phyloP scores from a whole-genome alignment of 345 rosid genomes.

The Lenwebbia sp. region DNA sequence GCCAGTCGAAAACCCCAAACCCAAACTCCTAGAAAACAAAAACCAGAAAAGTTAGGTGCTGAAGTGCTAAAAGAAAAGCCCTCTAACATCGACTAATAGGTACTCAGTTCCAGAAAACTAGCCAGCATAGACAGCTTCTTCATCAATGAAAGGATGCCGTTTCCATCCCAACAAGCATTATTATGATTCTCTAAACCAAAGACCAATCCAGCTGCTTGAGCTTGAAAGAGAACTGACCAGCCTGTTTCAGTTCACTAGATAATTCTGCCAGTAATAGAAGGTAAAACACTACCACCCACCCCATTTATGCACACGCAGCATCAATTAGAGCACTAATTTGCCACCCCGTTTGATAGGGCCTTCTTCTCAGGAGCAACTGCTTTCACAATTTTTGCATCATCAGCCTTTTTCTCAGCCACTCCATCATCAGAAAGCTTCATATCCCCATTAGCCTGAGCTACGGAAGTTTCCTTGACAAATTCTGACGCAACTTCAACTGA shows the following conservation, averaged over 20 bases:
- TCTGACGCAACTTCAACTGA: not conserved
- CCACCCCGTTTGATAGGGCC: constrained; percentile 1
- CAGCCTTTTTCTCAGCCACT: not conserved
- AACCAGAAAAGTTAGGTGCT: constrained; percentile 17
- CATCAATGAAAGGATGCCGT: not conserved
- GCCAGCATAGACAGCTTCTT: not conserved
- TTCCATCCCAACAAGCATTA: not conserved
- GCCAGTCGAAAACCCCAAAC: constrained; percentile 4
- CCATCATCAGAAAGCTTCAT: not conserved
- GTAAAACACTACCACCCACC: not conserved
- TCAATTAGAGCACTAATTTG: not conserved
- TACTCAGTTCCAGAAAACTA: not conserved
- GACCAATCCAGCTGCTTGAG: not conserved
- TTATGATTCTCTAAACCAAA: not conserved
- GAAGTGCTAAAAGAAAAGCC: constrained; percentile 3
- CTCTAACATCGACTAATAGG: not conserved
- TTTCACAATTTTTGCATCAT: not conserved
- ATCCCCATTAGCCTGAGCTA: not conserved
- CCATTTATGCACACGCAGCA: not conserved
- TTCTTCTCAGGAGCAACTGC: not conserved
- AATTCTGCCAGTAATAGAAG: not conserved
- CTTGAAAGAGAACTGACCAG: not conserved
- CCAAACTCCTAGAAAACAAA: constrained; percentile 16
- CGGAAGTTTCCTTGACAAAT: not conserved
- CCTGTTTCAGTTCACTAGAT: not conserved